These are phyloP conservation scores for Phylloporus sp. DNA, from an alignment of 768 basidiomycete genomes.

Conservation along the genomic window DNA sequence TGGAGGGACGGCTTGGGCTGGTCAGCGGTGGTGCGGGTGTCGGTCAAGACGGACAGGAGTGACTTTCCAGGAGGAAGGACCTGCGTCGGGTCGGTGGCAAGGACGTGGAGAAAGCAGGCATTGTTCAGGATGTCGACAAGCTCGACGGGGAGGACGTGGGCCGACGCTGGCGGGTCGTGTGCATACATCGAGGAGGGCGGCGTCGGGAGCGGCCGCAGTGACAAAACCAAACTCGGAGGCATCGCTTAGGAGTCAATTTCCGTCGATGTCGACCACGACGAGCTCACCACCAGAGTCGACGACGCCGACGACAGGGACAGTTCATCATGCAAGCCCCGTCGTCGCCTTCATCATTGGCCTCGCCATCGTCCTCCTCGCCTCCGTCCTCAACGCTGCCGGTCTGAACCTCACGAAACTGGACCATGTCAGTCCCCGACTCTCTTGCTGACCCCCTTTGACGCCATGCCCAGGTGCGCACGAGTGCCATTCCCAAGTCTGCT, in stretches of 20 bases:
- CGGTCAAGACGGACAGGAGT: constrained; percentile 56
- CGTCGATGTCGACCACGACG: constrained; percentile 22
- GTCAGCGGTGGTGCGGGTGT: constrained; percentile 15
- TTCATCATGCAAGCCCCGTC: constrained; percentile 50
- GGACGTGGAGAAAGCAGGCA: constrained; percentile 60
- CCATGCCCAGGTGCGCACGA: constrained; percentile 58
- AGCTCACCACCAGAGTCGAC: constrained; percentile 13
- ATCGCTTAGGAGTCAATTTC: constrained; percentile 16
- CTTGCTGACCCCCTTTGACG: neutral
- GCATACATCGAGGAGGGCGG: constrained; percentile 20
- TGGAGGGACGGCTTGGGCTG: constrained; percentile 35
- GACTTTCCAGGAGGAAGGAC: constrained; percentile 72
- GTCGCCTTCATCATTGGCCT: constrained; percentile 81
- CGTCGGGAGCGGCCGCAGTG: constrained; percentile 10
- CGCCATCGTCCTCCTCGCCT: constrained; percentile 76
- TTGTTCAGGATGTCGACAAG: constrained; percentile 54
- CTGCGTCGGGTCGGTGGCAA: constrained; percentile 54
- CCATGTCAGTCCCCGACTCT: constrained; percentile 50
- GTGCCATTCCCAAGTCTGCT: constrained; percentile 67
- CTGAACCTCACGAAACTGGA: constrained; percentile 93
- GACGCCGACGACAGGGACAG: constrained; percentile 17
- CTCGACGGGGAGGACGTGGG: constrained; percentile 47
- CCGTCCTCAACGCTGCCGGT: constrained; percentile 87
- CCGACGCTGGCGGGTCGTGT: too few species aligned
- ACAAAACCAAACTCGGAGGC: neutral